These are phyloP conservation scores for Peziza echinospora DNA, from an alignment of 495 filamentous ascomycete genomes.

Conservation along the genomic window DNA sequence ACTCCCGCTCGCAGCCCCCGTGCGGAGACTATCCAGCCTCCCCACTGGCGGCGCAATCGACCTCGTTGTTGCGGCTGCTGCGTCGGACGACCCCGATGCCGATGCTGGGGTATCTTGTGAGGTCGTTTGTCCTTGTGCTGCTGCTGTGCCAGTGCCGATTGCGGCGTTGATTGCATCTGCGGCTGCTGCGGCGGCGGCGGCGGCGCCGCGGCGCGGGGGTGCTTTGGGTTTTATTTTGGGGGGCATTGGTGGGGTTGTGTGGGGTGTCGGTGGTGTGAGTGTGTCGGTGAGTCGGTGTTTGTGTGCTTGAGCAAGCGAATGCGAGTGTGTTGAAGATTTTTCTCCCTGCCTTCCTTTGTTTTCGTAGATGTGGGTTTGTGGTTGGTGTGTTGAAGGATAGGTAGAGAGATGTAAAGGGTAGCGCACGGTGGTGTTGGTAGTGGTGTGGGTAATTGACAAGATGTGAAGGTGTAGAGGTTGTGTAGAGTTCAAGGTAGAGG, in stretches of 20 bases:
- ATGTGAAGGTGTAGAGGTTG: too few relatives aligned
- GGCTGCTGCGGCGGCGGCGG: slow-evolving; percentile 1
- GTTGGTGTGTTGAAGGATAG: too few relatives aligned
- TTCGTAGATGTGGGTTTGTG: too few relatives aligned
- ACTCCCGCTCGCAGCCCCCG: neutral
- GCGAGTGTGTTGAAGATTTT: too few relatives aligned
- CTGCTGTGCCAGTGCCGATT: slow-evolving; percentile 1
- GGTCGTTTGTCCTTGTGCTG: neutral
- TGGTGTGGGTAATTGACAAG: too few relatives aligned
- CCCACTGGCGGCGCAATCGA: slow-evolving; percentile 16
- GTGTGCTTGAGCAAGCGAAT: too few relatives aligned
- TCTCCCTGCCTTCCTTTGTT: too few relatives aligned
- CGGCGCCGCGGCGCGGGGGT: slow-evolving; percentile 11
- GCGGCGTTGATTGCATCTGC: neutral
- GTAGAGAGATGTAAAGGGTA: too few relatives aligned
- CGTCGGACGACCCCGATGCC: neutral
- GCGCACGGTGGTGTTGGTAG: too few relatives aligned
- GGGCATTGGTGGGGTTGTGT: slow-evolving; percentile 6
- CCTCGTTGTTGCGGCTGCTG: slow-evolving; percentile 1
- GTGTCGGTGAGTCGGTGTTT: too few relatives aligned
- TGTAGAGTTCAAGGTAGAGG: too few relatives aligned
- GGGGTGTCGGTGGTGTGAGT: too few relatives aligned
- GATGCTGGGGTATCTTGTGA: neutral
- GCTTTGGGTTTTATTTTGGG: slow-evolving; percentile 11
- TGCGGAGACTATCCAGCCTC: slow-evolving; percentile 12